Base-by-base conservation (phyloP, 495 filamentous ascomycete genomes). In the Annulohypoxylon stygium region DNA sequence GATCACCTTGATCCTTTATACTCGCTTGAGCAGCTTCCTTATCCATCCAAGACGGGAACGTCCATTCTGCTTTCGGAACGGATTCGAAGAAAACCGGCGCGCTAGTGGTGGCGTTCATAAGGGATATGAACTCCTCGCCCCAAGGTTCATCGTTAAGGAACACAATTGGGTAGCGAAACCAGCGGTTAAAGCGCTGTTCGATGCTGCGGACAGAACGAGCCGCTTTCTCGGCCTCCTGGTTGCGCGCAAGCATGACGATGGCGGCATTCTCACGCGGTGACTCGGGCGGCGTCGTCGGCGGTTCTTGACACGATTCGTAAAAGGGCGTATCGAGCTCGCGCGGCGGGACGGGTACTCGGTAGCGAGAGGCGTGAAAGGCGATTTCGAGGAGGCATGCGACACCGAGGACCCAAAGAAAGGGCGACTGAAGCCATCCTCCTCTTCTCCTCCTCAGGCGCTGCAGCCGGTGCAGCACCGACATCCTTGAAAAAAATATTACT, bases 141-240 rank as follows among this genome's bases (percentile, higher is more conserved):
- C 97, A 98, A 5, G 90, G 89, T 68, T 90, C 90, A 79, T 99
- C 95, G 80, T 99, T 99, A 67, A 99, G 84, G 80, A 99, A 98
- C 50, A 99, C 93, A 79, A 97, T 94, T 25, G 95, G 96, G 81
- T 99, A 99, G 78, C 97, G 86, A 81, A 93, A 99, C 95, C 95
- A 98, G 67, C 91, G 89, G 80, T 99, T 99, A 88, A 99, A 99
- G 78, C 97, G 95, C 62, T 93, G 86, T 81, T 99, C 96, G 74
- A 99, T 93, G 59, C 93, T 97, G 80, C 94, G 92, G 61, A 98
- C 87, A 4, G 94, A 97, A 76, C 94, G 89, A 50, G 96, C 88
- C n/a, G 97, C 95, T 54, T 93, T 91, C 1, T 94, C 92, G 59
- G 96, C 77, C 80, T 99, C 96, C 78, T 93, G 92, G 80, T 99